These are phyloP conservation scores for Psilocybe tampanensis DNA, from an alignment of 768 basidiomycete genomes.

Conservation along the genomic window DNA sequence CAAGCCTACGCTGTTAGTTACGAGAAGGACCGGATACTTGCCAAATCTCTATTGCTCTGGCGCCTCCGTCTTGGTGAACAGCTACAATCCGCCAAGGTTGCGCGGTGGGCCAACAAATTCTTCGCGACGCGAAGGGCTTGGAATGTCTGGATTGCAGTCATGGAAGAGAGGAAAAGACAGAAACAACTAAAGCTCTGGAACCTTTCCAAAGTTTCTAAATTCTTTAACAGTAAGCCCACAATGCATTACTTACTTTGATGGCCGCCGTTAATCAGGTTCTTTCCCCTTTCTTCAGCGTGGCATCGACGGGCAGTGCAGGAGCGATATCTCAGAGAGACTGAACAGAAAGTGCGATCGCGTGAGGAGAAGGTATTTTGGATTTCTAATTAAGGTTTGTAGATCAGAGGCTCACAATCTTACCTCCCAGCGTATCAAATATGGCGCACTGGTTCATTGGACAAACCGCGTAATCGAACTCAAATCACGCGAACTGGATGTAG, in stretches of 20 bases:
- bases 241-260: no score
- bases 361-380: constrained; percentile 37
- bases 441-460: constrained; percentile 62
- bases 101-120: constrained; percentile 27
- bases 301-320: constrained; percentile 36
- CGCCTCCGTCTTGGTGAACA: constrained; percentile 22
- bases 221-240: constrained; percentile 19
- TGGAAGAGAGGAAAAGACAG: constrained; percentile 27
- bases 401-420: not conserved
- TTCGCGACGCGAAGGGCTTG: constrained; percentile 26
- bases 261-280: not conserved
- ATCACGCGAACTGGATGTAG: constrained; percentile 67
- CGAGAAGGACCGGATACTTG: constrained; percentile 21
- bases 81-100: constrained; percentile 24
- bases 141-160: constrained; percentile 22
- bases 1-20: constrained; percentile 22
- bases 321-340: constrained; percentile 44
- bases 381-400: not conserved
- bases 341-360: constrained; percentile 40
- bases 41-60: constrained; percentile 24
- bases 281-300: constrained; percentile 45
- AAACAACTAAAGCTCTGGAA: constrained; percentile 24
- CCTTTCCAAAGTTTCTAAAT: constrained; percentile 13
- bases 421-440: constrained; percentile 52
- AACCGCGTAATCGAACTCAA: constrained; percentile 75